These are phyloP conservation scores for Leptosphaerulina australis DNA, from an alignment of 2,329 filamentous ascomycete genomes.

Conservation along the genomic window DNA sequence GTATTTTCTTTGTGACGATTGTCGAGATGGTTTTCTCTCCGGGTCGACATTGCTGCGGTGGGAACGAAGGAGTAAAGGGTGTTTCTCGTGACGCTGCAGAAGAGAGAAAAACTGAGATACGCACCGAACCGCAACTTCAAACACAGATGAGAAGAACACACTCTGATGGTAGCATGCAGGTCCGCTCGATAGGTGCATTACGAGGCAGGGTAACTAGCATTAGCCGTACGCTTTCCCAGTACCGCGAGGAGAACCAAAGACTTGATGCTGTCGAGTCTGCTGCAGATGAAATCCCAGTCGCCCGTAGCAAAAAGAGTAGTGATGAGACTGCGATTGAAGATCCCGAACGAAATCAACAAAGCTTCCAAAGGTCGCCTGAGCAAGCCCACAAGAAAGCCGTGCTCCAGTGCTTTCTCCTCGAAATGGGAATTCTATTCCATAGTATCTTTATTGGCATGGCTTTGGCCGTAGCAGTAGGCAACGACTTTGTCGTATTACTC, in stretches of 20 bases:
- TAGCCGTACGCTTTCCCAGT: slow-evolving; percentile 37
- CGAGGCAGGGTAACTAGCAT: slow-evolving; percentile 36
- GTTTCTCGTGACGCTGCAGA: slow-evolving; percentile 25
- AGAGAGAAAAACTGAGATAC: slow-evolving; percentile 7
- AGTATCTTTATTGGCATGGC: slow-evolving; percentile 68
- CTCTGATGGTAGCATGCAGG: slow-evolving; percentile 31
- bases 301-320: slow-evolving; percentile 32
- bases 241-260: slow-evolving; percentile 33
- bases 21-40: slow-evolving; percentile 65
- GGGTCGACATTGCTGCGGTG: slow-evolving; percentile 63
- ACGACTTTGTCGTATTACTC: slow-evolving; percentile 63
- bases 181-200: slow-evolving; percentile 33
- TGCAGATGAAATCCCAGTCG: slow-evolving; percentile 42
- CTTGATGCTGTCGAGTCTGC: slow-evolving; percentile 54
- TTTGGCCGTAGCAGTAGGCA: slow-evolving; percentile 59
- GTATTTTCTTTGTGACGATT: slow-evolving; percentile 66
- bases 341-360: slow-evolving; percentile 27
- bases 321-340: slow-evolving; percentile 33
- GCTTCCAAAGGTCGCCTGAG: slow-evolving; percentile 23
- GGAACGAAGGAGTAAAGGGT: slow-evolving; percentile 48
- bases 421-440: slow-evolving; percentile 68
- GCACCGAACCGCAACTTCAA: slow-evolving; percentile 8
- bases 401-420: slow-evolving; percentile 53
- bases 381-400: slow-evolving; percentile 39
- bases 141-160: slow-evolving; percentile 25